phyloP scores from a whole-genome alignment of 2,329 filamentous ascomycete species.

The Onygena corvina region DNA sequence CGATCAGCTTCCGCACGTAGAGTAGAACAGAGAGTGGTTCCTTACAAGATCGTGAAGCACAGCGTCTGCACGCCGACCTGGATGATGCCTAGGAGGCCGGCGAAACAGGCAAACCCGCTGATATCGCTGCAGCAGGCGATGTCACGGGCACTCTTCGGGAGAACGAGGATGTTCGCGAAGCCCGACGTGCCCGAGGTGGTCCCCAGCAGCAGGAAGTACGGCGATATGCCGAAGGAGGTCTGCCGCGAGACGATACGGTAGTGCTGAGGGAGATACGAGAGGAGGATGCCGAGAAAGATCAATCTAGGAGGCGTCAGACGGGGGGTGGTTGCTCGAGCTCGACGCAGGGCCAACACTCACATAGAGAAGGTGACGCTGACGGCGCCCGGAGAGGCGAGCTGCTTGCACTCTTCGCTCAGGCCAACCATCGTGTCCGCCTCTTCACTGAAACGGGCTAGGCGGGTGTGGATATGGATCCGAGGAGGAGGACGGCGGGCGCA shows the following conservation, averaged over 20 bases:
- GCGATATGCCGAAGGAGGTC: constrained; percentile 87
- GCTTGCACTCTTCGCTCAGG: constrained; percentile 32
- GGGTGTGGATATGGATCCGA: neutral
- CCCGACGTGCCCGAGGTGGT: constrained; percentile 78
- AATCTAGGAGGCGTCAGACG: constrained; percentile 36
- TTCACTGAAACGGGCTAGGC: neutral
- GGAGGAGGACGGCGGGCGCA: neutral
- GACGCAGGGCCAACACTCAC: constrained; percentile 27
- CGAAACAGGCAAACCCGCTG: constrained; percentile 68
- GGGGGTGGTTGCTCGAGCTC: neutral
- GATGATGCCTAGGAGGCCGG: constrained; percentile 73
- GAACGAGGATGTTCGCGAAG: constrained; percentile 82
- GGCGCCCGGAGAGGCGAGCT: constrained; percentile 41
- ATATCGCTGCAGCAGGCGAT: constrained; percentile 77
- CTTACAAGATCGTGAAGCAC: constrained; percentile 84
- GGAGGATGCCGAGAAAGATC: constrained; percentile 73
- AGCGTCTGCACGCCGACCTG: constrained; percentile 88
- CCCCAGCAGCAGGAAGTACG: constrained; percentile 89
- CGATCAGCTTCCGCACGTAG: no score
- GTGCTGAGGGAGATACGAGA: constrained; percentile 93
- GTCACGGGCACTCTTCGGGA: constrained; percentile 71
- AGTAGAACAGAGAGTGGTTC: constrained; percentile 16
- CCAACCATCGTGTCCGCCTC: neutral
- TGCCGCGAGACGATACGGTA: constrained; percentile 74
- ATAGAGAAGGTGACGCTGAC: constrained; percentile 44